phyloP scores from a whole-genome alignment of 495 filamentous ascomycete genomes.

The Oleoguttula mirabilis region DNA sequence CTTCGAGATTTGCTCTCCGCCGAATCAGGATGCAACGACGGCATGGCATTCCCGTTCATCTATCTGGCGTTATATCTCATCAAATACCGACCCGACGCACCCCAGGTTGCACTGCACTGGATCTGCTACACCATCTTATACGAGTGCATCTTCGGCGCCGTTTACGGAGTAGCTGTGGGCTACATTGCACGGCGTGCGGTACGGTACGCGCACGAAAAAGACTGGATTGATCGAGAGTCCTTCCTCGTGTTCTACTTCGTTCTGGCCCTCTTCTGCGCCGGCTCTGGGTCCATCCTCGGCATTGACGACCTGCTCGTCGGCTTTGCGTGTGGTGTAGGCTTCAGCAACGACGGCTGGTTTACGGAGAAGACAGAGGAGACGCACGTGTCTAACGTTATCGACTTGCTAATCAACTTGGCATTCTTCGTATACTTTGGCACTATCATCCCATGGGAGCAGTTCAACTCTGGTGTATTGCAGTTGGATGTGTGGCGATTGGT shows the following conservation, averaged over 20 bases:
- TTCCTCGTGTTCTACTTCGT: constrained; percentile 99
- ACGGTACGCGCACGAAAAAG: constrained; percentile 71
- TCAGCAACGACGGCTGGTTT: constrained; percentile 99
- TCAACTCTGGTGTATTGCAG: constrained; percentile 58
- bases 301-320: constrained; percentile 95
- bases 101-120: constrained; percentile 70
- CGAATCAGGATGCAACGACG: constrained; percentile 98
- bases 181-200: constrained; percentile 84
- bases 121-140: constrained; percentile 85
- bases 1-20: constrained; percentile 88
- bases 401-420: constrained; percentile 88
- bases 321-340: constrained; percentile 88
- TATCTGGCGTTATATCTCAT: constrained; percentile 86
- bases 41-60: constrained; percentile 99
- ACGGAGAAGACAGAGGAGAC: constrained; percentile 96
- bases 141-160: constrained; percentile 85
- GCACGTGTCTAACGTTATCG: constrained; percentile 98
- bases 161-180: constrained; percentile 80
- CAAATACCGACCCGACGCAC: constrained; percentile 55
- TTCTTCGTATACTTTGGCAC: constrained; percentile 97
- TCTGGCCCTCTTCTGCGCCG: constrained; percentile 89
- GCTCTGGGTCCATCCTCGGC: constrained; percentile 81
- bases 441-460: constrained; percentile 90
- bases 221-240: constrained; percentile 88
- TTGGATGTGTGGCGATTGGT: constrained; percentile 76